These are phyloP conservation scores for Ceriops decandra DNA, from an alignment of 345 rosid genomes.

Conservation along the genomic window DNA sequence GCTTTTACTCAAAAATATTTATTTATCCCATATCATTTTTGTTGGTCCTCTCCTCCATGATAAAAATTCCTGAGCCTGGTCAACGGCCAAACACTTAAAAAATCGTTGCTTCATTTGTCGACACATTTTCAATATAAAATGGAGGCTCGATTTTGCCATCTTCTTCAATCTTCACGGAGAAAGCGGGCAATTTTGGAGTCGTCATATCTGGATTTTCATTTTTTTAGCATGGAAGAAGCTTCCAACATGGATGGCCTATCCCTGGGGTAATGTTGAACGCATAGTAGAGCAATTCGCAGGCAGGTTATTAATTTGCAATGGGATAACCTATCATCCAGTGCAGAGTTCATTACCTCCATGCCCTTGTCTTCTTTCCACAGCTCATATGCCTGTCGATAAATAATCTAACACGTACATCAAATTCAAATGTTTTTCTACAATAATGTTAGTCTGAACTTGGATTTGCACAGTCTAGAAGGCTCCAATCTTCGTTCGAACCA, in stretches of 20 bases:
- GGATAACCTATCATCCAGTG: slow-evolving; percentile 26
- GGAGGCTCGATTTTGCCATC: neutral
- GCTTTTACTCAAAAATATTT: too few relatives aligned
- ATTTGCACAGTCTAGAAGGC: slow-evolving; percentile 31
- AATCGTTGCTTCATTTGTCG: too few relatives aligned
- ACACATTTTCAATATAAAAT: too few relatives aligned
- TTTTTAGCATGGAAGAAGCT: slow-evolving; percentile 23
- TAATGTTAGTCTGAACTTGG: neutral
- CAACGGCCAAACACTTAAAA: too few relatives aligned
- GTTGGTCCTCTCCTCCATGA: too few relatives aligned
- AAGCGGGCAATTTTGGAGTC: slow-evolving; percentile 33
- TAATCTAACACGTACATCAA: neutral
- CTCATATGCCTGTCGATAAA: slow-evolving; percentile 27
- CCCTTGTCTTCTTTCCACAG: slow-evolving; percentile 20
- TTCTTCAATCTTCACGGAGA: slow-evolving; percentile 5
- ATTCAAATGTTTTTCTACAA: neutral
- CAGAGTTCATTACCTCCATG: slow-evolving; percentile 24
- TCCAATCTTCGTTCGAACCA: slow-evolving; percentile 20
- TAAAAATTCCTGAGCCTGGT: too few relatives aligned
- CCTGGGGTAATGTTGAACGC: slow-evolving; percentile 30
- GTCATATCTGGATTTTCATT: slow-evolving; percentile 4
- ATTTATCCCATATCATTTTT: too few relatives aligned
- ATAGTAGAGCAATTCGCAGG: slow-evolving; percentile 33
- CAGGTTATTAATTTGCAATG: slow-evolving; percentile 21
- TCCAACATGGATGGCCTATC: slow-evolving; percentile 36